Percentiles rank a stretch among this genome's conserved stretches.
These are phyloP conservation scores for Suhomyces bribrorum DNA, from an alignment of 1,139 yeast genomes.

Conservation along the genomic window DNA sequence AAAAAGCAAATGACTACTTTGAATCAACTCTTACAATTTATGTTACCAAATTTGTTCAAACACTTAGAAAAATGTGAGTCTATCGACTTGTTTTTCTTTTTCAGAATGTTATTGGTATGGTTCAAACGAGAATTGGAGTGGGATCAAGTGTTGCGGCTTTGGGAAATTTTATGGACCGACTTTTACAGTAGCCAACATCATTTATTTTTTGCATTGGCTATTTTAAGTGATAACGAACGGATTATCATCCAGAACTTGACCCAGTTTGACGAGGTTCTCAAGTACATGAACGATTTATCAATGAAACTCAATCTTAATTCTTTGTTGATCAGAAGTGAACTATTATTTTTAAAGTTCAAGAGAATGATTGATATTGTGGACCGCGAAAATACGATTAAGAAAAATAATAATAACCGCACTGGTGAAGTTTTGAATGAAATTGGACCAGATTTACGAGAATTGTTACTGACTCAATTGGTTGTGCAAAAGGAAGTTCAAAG, in stretches of 20 bases:
- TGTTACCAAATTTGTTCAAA: constrained; percentile 80
- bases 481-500: constrained; percentile 64
- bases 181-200: constrained; percentile 83
- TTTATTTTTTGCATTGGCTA: constrained; percentile 81
- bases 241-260: constrained; percentile 71
- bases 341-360: constrained; percentile 74
- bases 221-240: constrained; percentile 81
- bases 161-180: constrained; percentile 95
- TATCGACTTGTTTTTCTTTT: constrained; percentile 86
- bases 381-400: constrained; percentile 44
- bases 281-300: constrained; percentile 88
- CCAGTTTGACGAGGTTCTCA: constrained; percentile 87
- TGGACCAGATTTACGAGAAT: constrained; percentile 54
- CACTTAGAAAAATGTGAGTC: constrained; percentile 89
- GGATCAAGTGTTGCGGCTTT: constrained; percentile 72
- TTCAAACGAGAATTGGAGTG: constrained; percentile 88
- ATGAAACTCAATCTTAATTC: constrained; percentile 74
- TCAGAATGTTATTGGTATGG: constrained; percentile 94
- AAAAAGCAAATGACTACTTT: constrained; percentile 81
- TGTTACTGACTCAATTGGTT: constrained; percentile 61
- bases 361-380: constrained; percentile 79
- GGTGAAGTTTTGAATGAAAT: constrained; percentile 21
- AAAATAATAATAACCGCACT: constrained; percentile 7
- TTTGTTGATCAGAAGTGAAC: constrained; percentile 75
- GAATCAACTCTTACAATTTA: constrained; percentile 80